phyloP scores from a whole-genome alignment of 2,329 filamentous ascomycete genomes.

The Fusarium siculi region DNA sequence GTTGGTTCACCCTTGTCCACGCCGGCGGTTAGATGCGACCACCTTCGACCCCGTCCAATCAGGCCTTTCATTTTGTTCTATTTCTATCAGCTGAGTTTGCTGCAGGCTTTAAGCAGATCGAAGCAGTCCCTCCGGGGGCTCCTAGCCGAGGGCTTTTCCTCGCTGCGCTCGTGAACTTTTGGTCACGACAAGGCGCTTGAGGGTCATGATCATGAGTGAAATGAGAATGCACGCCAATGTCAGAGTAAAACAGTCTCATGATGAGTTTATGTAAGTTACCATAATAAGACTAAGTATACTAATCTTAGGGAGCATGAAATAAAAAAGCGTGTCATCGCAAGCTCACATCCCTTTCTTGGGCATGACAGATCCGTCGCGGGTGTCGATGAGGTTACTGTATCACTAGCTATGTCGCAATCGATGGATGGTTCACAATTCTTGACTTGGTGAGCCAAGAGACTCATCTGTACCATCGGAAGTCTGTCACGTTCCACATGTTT shows the following conservation, averaged over 20 bases:
- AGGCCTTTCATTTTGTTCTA: not conserved
- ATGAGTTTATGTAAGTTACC: too few relatives aligned
- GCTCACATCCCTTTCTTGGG: too few relatives aligned
- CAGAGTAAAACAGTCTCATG: not conserved
- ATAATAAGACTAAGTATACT: too few relatives aligned
- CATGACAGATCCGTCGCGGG: too few relatives aligned
- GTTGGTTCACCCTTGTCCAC: constrained; percentile 4
- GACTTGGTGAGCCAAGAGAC: too few relatives aligned
- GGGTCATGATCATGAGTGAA: not conserved
- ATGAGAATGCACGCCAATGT: not conserved
- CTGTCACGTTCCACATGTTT: too few relatives aligned
- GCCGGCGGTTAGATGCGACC: constrained; percentile 4
- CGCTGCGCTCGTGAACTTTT: not conserved
- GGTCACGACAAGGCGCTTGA: not conserved
- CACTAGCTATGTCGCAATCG: too few relatives aligned
- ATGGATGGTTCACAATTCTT: too few relatives aligned
- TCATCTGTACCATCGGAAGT: too few relatives aligned
- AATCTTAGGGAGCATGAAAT: too few relatives aligned
- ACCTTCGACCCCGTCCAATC: not conserved
- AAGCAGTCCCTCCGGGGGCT: not conserved
- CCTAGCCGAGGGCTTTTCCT: not conserved
- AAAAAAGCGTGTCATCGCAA: too few relatives aligned
- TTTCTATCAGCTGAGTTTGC: not conserved
- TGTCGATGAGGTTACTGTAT: too few relatives aligned
- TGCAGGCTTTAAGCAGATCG: not conserved